These are phyloP conservation scores for Crepidotus variabilis DNA, from an alignment of 768 basidiomycete genomes.

Conservation along the genomic window DNA sequence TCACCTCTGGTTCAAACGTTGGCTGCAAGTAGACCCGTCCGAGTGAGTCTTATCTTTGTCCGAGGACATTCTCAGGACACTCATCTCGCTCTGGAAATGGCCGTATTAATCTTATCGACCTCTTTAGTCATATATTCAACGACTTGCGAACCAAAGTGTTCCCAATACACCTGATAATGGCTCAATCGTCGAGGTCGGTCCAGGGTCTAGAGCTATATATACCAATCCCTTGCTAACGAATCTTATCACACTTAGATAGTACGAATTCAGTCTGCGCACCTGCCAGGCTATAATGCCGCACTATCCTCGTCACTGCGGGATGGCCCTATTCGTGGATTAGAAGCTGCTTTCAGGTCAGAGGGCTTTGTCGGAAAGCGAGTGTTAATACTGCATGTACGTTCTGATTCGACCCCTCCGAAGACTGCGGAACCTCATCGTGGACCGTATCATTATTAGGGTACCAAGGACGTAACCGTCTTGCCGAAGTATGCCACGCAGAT, in stretches of 20 bases:
- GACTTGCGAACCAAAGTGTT: constrained; percentile 34
- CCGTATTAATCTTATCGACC: too few relatives aligned
- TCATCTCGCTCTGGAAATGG: too few relatives aligned
- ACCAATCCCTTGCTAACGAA: neutral
- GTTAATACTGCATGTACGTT: constrained; percentile 61
- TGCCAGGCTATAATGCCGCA: constrained; percentile 71
- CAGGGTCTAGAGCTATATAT: neutral
- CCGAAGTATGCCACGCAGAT: constrained; percentile 50
- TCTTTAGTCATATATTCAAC: constrained; percentile 47
- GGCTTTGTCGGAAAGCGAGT: constrained; percentile 46
- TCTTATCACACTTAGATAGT: constrained; percentile 46
- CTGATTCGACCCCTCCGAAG: neutral
- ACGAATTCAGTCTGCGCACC: constrained; percentile 72
- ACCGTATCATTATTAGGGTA: constrained; percentile 41
- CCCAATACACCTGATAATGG: constrained; percentile 17
- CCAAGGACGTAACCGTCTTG: constrained; percentile 52
- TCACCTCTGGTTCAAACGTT: constrained; percentile 68
- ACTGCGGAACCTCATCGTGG: neutral
- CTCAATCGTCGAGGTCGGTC: constrained; percentile 41
- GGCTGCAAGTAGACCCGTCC: constrained; percentile 57
- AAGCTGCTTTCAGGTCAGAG: constrained; percentile 46
- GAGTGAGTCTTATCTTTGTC: constrained; percentile 33
- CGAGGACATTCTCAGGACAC: neutral
- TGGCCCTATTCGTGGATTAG: constrained; percentile 66
- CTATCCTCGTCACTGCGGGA: constrained; percentile 73